Evolutionary conservation across 106 monocot species (phyloP).

Genomic region (Amphibolis antarctica): DNA sequence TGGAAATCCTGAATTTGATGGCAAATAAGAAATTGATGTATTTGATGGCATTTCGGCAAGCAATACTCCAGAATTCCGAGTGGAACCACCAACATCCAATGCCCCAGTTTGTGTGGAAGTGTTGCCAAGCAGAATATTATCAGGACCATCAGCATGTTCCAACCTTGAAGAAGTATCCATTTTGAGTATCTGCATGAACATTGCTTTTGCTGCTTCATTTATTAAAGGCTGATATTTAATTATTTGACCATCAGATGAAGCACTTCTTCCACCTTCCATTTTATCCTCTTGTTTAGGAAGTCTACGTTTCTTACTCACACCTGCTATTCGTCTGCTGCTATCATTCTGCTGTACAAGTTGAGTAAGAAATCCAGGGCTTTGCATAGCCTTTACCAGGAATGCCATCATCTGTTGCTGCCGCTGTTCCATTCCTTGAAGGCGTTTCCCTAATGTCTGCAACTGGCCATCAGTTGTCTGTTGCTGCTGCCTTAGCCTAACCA

Average conservation of each 20-base stretch:
- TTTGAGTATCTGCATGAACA: slow-evolving; percentile 34
- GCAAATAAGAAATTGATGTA: slow-evolving; percentile 11
- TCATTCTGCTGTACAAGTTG: slow-evolving; percentile 21
- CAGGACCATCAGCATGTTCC: slow-evolving; percentile 21
- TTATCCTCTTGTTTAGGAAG: slow-evolving; percentile 17
- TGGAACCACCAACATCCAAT: slow-evolving; percentile 12
- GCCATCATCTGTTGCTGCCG: slow-evolving; percentile 26
- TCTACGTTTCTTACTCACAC: slow-evolving; percentile 29
- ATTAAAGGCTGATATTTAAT: slow-evolving; percentile 28
- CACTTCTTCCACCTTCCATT: not conserved
- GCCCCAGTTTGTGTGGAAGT: slow-evolving; percentile 4
- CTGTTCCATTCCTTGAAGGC: slow-evolving; percentile 27
- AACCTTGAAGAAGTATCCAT: slow-evolving; percentile 17
- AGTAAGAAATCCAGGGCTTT: slow-evolving; percentile 18
- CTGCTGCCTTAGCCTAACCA: slow-evolving; percentile 20
- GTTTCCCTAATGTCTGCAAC: slow-evolving; percentile 13
- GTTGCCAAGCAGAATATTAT: slow-evolving; percentile 18
- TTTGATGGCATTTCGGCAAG: slow-evolving; percentile 23
- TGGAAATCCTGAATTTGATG: slow-evolving; percentile 21
- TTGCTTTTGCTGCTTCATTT: slow-evolving; percentile 21
- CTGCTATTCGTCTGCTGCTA: slow-evolving; percentile 5
- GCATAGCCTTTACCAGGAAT: slow-evolving; percentile 25
- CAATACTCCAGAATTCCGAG: slow-evolving; percentile 19
- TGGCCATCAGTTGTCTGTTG: slow-evolving; percentile 18
- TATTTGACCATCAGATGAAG: slow-evolving; percentile 30